Conservation (phyloP, 2,329 filamentous ascomycete genomes). For the Colletotrichum sp. region DNA sequence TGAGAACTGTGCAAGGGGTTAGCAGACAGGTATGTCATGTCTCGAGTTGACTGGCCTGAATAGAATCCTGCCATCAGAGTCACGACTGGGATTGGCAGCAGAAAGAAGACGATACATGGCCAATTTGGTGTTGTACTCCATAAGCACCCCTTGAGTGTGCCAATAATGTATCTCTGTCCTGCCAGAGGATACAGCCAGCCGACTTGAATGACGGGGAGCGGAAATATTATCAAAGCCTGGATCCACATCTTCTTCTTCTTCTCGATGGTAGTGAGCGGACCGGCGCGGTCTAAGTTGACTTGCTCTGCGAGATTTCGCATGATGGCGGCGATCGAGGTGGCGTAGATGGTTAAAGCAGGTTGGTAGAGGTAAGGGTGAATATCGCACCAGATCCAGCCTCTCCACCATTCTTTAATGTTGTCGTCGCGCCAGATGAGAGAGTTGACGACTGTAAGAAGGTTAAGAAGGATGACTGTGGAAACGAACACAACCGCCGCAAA, state of each 20-base stretch:
- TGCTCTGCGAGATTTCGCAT: slow-evolving; percentile 59
- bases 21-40: not conserved
- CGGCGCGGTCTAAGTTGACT: slow-evolving; percentile 48
- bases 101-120: slow-evolving; percentile 53
- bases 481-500: slow-evolving; percentile 58
- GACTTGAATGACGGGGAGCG: slow-evolving; percentile 54
- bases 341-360: slow-evolving; percentile 50
- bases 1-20: slow-evolving; percentile 39
- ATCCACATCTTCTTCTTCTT: slow-evolving; percentile 44
- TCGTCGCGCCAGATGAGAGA: slow-evolving; percentile 59
- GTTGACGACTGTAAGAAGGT: slow-evolving; percentile 54
- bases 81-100: slow-evolving; percentile 49
- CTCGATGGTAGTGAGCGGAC: slow-evolving; percentile 44
- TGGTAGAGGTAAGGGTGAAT: slow-evolving; percentile 50
- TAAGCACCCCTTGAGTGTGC: slow-evolving; percentile 54
- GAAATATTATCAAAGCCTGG: slow-evolving; percentile 61
- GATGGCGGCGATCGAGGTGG: slow-evolving; percentile 57
- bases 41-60: slow-evolving; percentile 46
- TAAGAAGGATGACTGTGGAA: slow-evolving; percentile 47
- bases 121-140: slow-evolving; percentile 49
- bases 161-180: slow-evolving; percentile 53
- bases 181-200: slow-evolving; percentile 52
- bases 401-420: slow-evolving; percentile 54
- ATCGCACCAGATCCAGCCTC: slow-evolving; percentile 60
- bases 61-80: slow-evolving; percentile 49